Evolutionary conservation across 495 filamentous ascomycete species (phyloP).

Genomic region (Talaromyces adpressus): DNA sequence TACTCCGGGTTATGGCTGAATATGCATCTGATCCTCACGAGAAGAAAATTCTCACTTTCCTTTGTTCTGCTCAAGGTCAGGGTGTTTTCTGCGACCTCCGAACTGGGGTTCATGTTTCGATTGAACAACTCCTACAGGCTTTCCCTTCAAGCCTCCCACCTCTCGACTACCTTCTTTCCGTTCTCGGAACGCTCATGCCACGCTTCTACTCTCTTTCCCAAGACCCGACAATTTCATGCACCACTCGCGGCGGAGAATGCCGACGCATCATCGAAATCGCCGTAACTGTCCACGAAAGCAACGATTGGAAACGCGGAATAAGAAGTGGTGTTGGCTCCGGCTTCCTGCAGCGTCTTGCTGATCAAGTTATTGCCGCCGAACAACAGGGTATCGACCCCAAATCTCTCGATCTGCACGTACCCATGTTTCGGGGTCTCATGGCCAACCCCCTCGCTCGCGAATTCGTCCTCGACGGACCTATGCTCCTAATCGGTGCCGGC

Average conservation of each 20-base stretch:
- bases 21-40: conserved; percentile 72
- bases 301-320: conserved; percentile 64
- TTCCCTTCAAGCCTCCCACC: conserved; percentile 90
- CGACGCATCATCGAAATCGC: conserved; percentile 89
- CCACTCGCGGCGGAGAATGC: conserved; percentile 55
- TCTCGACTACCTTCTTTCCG: conserved; percentile 69
- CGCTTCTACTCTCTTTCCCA: conserved; percentile 97
- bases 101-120: conserved; percentile 75
- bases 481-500: conserved; percentile 94
- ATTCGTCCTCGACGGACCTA: conserved; percentile 86
- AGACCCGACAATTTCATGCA: conserved; percentile 80
- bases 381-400: conserved; percentile 42
- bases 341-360: conserved; percentile 78
- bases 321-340: conserved; percentile 73
- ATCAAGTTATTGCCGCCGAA: conserved; percentile 57
- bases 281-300: conserved; percentile 83
- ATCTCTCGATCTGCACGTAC: conserved; percentile 60
- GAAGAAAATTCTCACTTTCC: conserved; percentile 77
- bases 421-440: conserved; percentile 99
- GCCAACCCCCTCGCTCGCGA: conserved; percentile 86
- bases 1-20: conserved; percentile 83
- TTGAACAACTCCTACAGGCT: conserved; percentile 79
- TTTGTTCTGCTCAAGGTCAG: conserved; percentile 87
- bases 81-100: conserved; percentile 91
- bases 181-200: conserved; percentile 84